Evolutionary conservation across 495 filamentous ascomycete species (phyloP).

Genomic region (Sporormia fimetaria): DNA sequence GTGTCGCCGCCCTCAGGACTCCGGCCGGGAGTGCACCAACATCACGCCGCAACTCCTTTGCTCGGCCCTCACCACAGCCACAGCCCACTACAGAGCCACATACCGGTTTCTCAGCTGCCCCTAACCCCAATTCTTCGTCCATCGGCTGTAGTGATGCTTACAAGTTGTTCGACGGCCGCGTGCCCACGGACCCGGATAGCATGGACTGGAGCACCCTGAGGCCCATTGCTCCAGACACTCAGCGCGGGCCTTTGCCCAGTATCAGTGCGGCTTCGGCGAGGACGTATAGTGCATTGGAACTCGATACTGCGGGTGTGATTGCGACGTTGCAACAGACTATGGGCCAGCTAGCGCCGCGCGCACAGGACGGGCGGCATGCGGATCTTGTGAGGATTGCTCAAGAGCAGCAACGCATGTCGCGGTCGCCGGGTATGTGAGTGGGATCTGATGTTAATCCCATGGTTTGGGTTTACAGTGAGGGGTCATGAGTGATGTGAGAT

Average conservation of each 20-base stretch:
- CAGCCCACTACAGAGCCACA: slow-evolving; percentile 4
- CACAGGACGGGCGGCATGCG: slow-evolving; percentile 10
- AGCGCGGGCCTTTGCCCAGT: slow-evolving; percentile 2
- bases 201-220: slow-evolving; percentile 18
- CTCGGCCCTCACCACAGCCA: neutral
- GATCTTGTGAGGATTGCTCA: slow-evolving; percentile 12
- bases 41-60: neutral
- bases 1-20: slow-evolving; percentile 8
- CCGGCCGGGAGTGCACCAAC: neutral
- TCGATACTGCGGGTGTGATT: slow-evolving; percentile 23
- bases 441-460: too few species aligned
- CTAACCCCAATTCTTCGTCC: slow-evolving; percentile 1
- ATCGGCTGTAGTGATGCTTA: slow-evolving; percentile 22
- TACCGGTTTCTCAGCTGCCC: neutral
- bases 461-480: too few species aligned
- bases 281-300: slow-evolving; percentile 21
- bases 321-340: slow-evolving; percentile 19
- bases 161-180: slow-evolving; percentile 20
- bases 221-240: slow-evolving; percentile 5
- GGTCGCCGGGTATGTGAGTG: too few species aligned
- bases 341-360: slow-evolving; percentile 9
- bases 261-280: neutral
- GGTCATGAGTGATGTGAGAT: too few species aligned
- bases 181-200: slow-evolving; percentile 11
- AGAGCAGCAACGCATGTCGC: slow-evolving; percentile 3